Evolutionary conservation across 768 basidiomycete species (phyloP), one percentile per base, ranked within the genome.

Genomic region (Boletus edulis): DNA sequence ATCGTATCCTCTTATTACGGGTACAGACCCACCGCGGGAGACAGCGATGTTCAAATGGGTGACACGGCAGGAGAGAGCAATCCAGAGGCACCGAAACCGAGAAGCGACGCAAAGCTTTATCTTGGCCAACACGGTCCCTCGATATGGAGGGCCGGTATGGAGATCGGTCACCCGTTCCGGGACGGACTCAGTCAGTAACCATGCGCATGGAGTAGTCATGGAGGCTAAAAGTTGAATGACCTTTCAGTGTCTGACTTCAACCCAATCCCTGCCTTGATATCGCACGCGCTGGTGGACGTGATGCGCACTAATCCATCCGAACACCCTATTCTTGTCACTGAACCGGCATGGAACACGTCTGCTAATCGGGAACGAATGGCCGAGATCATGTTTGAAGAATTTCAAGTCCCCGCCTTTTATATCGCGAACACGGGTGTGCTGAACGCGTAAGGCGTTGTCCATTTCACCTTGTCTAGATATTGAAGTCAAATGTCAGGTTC

Each of bases 351-450:
- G 97, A 98, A 98, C 68, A 91, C 93, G 0, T 78, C 85, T 20
- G 85, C 85, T n/a, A 93, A 97, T 67, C 78, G 96, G 56, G 94
- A 98, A 75, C 82, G 88, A 51, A 91, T 98, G 87, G 91, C 94
- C 12, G 94, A 98, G 74, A 89, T 97, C 45, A 91, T 97, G 86
- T 98, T 98, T 65, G 97, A 99, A 72, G 89, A 96, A 62, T 96
- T 97, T 63, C 78, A 91, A 45, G 89, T 88, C 8, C 96, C 97
- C 10, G 97, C 95, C 3, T 94, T 96, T 74, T 99, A 98, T 69
- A 90, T 96, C 38, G 94, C 95, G 15, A 97, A 98, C 67, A 90
- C 90, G 22, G 89, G 91, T 20, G 96, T 98, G 14, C 74, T 98
- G 52, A 95, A 91, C 68, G 89, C 96, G 93, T 98, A 72, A 63